Conservation (phyloP, 306 rosid species). For the Cajanus cajan region DNA sequence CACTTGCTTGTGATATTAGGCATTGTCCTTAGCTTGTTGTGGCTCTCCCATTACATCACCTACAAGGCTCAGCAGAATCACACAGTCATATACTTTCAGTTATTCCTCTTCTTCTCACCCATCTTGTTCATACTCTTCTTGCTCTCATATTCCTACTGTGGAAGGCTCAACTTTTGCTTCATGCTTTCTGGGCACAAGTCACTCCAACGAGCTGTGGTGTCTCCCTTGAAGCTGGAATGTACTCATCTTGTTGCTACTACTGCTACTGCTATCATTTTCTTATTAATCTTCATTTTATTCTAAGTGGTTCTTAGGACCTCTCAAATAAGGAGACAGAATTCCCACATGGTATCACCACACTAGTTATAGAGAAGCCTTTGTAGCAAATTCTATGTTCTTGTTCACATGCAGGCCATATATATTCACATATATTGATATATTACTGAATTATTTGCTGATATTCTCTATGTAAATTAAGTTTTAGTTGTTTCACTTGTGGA, state of each 20-base stretch:
- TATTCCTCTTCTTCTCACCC: slow-evolving; percentile 45
- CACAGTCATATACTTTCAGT: slow-evolving; percentile 40
- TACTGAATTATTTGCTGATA: background rate
- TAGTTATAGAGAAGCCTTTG: background rate
- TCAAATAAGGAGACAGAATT: background rate
- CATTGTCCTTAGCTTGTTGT: slow-evolving; percentile 66
- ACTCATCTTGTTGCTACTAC: slow-evolving; percentile 39
- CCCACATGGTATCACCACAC: background rate
- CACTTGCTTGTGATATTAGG: slow-evolving; percentile 68
- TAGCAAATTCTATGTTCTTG: background rate
- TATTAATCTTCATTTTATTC: slow-evolving; percentile 48
- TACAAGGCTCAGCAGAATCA: slow-evolving; percentile 42
- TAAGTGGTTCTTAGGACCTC: slow-evolving; percentile 40
- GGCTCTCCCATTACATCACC: slow-evolving; percentile 46
- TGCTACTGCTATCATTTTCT: slow-evolving; percentile 41
- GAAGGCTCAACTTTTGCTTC: slow-evolving; percentile 36
- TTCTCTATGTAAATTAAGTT: background rate
- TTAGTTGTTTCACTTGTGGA: background rate
- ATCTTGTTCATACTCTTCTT: slow-evolving; percentile 46
- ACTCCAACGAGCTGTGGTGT: background rate
- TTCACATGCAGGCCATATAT: background rate
- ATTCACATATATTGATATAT: background rate
- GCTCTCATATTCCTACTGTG: slow-evolving; percentile 31
- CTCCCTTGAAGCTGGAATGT: slow-evolving; percentile 44
- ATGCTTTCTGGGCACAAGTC: background rate